phyloP scores from a whole-genome alignment of 148 eudicot species.

The Silene latifolia region DNA sequence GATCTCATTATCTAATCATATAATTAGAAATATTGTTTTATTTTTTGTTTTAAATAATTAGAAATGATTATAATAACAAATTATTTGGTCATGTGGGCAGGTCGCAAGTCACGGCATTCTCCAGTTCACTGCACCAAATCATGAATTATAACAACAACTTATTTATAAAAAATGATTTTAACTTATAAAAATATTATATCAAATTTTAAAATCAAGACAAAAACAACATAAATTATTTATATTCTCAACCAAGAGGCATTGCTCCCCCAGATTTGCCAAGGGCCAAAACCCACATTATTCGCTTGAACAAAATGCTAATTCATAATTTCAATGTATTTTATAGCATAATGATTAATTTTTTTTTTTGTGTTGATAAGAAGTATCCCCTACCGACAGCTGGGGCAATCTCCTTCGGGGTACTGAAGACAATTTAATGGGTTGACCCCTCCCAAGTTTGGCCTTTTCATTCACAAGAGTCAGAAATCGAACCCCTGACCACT shows the following conservation, averaged over 20 bases:
- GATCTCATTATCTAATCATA: neutral
- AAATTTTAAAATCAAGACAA: neutral
- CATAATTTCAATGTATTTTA: too few relatives aligned
- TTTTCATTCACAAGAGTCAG: too few relatives aligned
- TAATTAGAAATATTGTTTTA: neutral
- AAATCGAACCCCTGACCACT: too few relatives aligned
- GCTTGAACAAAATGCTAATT: neutral
- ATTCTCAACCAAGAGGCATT: conserved; percentile 8
- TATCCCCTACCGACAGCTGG: too few relatives aligned
- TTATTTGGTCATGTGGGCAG: neutral
- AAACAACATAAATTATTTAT: neutral
- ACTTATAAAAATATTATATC: neutral
- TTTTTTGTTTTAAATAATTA: too few relatives aligned
- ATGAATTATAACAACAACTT: neutral
- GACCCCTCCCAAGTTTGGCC: too few relatives aligned
- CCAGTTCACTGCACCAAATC: conserved; percentile 9
- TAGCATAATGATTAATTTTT: too few relatives aligned
- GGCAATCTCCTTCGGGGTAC: too few relatives aligned
- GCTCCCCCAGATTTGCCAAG: conserved; percentile 11
- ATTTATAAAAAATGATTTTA: neutral
- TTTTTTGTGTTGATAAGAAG: too few relatives aligned
- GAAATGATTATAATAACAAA: too few relatives aligned
- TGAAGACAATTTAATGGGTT: too few relatives aligned
- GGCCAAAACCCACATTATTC: conserved; percentile 16
- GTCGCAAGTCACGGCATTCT: conserved; percentile 7